Evolutionary conservation across 2,329 filamentous ascomycete species (phyloP).

Genomic region (Fusarium sp.): DNA sequence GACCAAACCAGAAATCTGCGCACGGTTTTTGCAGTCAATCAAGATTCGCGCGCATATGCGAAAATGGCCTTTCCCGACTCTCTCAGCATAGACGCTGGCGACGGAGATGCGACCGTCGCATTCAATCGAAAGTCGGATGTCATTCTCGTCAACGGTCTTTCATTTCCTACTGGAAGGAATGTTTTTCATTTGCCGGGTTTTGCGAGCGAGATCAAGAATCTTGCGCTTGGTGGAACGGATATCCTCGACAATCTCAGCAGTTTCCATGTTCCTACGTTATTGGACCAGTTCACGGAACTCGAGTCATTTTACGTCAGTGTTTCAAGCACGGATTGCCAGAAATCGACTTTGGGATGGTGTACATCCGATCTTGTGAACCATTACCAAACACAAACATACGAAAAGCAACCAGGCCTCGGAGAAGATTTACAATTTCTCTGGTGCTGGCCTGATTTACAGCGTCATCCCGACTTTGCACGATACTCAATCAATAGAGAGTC

Average conservation of each 20-base stretch:
- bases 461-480: slow-evolving; percentile 47
- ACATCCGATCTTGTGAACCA: slow-evolving; percentile 46
- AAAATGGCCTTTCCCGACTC: slow-evolving; percentile 49
- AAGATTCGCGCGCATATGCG: slow-evolving; percentile 52
- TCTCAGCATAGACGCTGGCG: slow-evolving; percentile 44
- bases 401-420: slow-evolving; percentile 40
- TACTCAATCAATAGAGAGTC: slow-evolving; percentile 36
- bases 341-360: slow-evolving; percentile 47
- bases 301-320: slow-evolving; percentile 44
- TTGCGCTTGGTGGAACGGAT: slow-evolving; percentile 40
- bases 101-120: slow-evolving; percentile 42
- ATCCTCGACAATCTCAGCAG: neutral
- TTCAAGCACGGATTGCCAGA: slow-evolving; percentile 7
- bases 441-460: slow-evolving; percentile 51
- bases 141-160: slow-evolving; percentile 39
- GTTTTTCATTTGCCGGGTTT: slow-evolving; percentile 44
- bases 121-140: slow-evolving; percentile 51
- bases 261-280: neutral
- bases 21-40: slow-evolving; percentile 49
- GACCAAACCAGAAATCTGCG: slow-evolving; percentile 48
- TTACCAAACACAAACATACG: slow-evolving; percentile 45
- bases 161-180: neutral
- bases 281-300: slow-evolving; percentile 42
- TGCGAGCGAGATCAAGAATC: slow-evolving; percentile 46
- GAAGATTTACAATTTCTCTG: slow-evolving; percentile 44